Conservation (phyloP, 2,329 filamentous ascomycete genomes). For the Penicillium sp. region DNA sequence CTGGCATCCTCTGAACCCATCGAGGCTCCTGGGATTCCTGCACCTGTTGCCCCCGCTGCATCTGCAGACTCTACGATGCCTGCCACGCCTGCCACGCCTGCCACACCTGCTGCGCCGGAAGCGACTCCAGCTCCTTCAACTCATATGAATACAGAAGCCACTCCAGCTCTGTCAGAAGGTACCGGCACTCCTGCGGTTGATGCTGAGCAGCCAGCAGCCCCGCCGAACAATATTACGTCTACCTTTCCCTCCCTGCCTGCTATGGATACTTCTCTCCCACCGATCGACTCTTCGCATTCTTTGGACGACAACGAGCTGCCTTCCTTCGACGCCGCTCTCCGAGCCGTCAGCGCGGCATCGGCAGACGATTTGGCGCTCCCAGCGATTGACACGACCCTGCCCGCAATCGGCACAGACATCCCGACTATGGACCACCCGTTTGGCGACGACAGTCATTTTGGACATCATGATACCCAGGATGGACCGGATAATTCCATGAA, state of each 20-base stretch:
- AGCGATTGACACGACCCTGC: conserved; percentile 23
- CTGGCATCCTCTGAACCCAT: background rate
- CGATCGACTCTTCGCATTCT: conserved; percentile 21
- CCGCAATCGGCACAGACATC: conserved; percentile 27
- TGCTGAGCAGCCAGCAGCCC: background rate
- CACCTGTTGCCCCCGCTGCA: background rate
- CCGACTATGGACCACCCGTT: conserved; percentile 27
- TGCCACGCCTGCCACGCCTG: background rate
- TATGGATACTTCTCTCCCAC: conserved; percentile 18
- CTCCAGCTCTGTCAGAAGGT: background rate
- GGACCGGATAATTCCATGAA: conserved; percentile 11
- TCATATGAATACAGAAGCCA: conserved; percentile 1
- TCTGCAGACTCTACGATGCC: background rate
- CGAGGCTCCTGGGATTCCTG: background rate
- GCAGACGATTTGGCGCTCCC: conserved; percentile 18
- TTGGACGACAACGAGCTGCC: conserved; percentile 23
- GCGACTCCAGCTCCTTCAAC: background rate
- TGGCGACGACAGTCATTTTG: conserved; percentile 16
- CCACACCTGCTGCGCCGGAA: background rate
- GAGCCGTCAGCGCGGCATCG: conserved; percentile 16
- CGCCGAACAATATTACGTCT: conserved; percentile 10
- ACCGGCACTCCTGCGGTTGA: background rate
- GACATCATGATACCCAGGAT: conserved; percentile 13
- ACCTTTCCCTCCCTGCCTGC: conserved; percentile 20
- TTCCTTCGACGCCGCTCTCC: conserved; percentile 19